Percentiles rank a stretch among this genome's conserved stretches.
These are phyloP conservation scores for Suillus subluteus DNA, from an alignment of 768 basidiomycete species.

Conservation along the genomic window DNA sequence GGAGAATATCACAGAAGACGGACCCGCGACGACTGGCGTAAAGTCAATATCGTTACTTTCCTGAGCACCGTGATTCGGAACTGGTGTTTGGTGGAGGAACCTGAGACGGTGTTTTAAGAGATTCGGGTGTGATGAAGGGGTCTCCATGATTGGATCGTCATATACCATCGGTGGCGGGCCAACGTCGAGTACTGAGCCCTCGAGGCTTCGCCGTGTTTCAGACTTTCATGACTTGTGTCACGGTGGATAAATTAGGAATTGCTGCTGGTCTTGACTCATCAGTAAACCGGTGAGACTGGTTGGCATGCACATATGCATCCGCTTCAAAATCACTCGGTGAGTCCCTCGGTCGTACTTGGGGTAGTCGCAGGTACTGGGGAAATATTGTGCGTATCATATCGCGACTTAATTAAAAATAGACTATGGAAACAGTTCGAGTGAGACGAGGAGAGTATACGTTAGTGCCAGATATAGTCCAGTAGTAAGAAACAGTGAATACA, in stretches of 20 bases:
- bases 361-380: not conserved
- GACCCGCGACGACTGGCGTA: conserved; percentile 26
- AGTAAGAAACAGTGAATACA: not conserved
- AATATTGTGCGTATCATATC: not conserved
- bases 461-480: not conserved
- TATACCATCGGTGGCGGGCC: not conserved
- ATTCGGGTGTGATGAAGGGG: conserved; percentile 14
- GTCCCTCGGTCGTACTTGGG: not conserved
- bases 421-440: not conserved
- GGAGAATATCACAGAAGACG: conserved; percentile 22
- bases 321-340: not conserved
- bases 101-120: conserved; percentile 24
- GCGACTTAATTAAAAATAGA: not conserved
- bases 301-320: no score
- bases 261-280: not conserved
- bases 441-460: not conserved
- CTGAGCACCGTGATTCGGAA: conserved; percentile 11
- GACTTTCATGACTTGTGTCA: not conserved
- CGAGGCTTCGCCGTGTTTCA: not conserved
- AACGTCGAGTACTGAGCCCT: conserved; percentile 5
- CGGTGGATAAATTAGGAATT: not conserved
- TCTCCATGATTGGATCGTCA: conserved; percentile 19
- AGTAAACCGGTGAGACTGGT: no score
- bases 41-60: conserved; percentile 15
- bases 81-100: conserved; percentile 23